Evolutionary conservation across 495 filamentous ascomycete genomes (phyloP), one percentile per base, ranked within the genome.

Genomic region (Annulohypoxylon nitens): DNA sequence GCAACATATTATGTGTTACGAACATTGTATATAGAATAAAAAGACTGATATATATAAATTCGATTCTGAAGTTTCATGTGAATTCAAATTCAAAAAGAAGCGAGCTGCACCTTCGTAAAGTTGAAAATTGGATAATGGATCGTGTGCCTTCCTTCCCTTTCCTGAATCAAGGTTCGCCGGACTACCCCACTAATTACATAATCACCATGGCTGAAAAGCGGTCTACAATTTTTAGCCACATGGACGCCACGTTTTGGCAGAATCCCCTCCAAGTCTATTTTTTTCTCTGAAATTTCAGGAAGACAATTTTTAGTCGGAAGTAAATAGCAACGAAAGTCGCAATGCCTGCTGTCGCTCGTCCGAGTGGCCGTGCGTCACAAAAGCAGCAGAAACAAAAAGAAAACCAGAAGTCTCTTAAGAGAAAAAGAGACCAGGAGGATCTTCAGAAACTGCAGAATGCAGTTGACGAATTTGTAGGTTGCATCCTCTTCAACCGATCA

Each of bases 391-490:
- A 76, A 8, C 66, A 68, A 2, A 83, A 83, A 33, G 61, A 77
- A 16, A 82, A 83, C 48, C 37, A 75, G 4, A 78, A 77, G 63
- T 74, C 81, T 14, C 70, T 85, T 9, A 85, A 85, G 78, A 80
- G 82, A 62, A 84, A 85, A 73, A 64, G 82, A 61, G 81, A 80
- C 23, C 73, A 88, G 59, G 89, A 89, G 14, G 88, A 92, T 58
- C 79, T 88, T 11, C 83, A 85, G 54, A 85, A 86, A 73, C 82
- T 93, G 6, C 83, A 88, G 70, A 80, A 76, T 30, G 79, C 77
- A 25, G 76, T 83, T 37, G 76, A 83, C 39, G 74, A 83, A 20
- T 79, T 85, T 58, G 81, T 83, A 69, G 73, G 81, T 67, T 4
- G 43, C 51, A 30, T 14, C 55, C 16, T 25, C 26, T 30, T 23